Base-by-base conservation (phyloP, 2,329 filamentous ascomycete genomes). In the Scolecobasidium constrictum region DNA sequence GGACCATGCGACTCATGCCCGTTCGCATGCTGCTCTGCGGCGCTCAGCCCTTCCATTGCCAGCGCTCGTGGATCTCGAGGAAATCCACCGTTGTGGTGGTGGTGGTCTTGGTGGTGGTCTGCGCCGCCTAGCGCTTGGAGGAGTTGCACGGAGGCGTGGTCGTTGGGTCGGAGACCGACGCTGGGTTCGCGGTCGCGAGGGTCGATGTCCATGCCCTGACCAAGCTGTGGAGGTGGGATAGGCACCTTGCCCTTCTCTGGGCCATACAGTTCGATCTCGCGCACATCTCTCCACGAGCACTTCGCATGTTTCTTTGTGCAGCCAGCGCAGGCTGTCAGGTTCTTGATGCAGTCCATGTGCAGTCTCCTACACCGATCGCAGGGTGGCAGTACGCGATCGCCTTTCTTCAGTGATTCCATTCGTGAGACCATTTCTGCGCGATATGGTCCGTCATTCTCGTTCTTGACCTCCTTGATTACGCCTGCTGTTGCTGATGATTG, bases 271-370 rank as follows among this genome's bases (percentile, higher is more conserved):
- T 94, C 87, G 3, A 82, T 80, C 22, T 85, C 77, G 13, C 77
- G 78, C n/a, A 92, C 76, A 35, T 83, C 78, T 50, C 80, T 83
- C 86, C 86, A 94, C 12, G 78, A 80, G 58, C 86, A 94, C 53
- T 87, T 88, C 16, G 85, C 85, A 57, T 94, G 86, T 58, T 93
- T 93, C 58, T 85, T 88, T 0, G 86, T 93, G 59, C 86, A 94
- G 17, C 85, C 86, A 59, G 82, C 77, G 55, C 87, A 94, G 6
- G 86, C 85, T 0, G 86, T 93, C 31, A 92, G 68, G 48, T 94
- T 84, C 62, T 93, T 93, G 38, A 88, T 67, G 48, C 86, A 94
- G 45, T 86, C 77, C 64, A 87, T 84, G 49, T 83, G 79, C 13
- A 93, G 67, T 21, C 86, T 73, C 35, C 86, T 73, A 57, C 86